Evolutionary conservation across 306 rosid genomes (phyloP), one percentile per base, ranked within the genome.

Genomic region (Hippophae tibetana): DNA sequence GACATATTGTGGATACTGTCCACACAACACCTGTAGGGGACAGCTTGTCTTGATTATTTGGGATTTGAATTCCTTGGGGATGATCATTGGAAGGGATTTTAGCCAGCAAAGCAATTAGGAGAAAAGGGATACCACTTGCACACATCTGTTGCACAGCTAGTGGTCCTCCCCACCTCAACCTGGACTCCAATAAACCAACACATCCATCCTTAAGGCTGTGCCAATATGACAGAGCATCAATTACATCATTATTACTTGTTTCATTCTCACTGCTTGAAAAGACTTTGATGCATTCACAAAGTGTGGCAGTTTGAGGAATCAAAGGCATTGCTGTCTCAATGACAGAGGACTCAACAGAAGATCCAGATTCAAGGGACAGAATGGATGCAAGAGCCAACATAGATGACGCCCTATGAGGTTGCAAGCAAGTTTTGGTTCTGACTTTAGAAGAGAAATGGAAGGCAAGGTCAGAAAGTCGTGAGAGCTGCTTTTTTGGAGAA

Each of bases 351-450:
- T 77, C 96, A 52, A 81, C 85, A 54, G 83, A 71, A 60, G 85
- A 60, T 59, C 87, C 96, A 48, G 79, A 70, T 69, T 90, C 98
- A 41, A 90, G 98, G 58, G 84, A 74, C 47, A 87, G 74, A 78
- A 90, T 76, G 66, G 98, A 85, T 43, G 96, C 84, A 66, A 87
- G 77, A 69, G 98, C 95, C 78, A 87, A 65, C 87, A 90, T 85
- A 62, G 92, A 86, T 46, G 96, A 74, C 50, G 87, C 83, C 69
- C 63, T 57, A 72, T 76, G 94, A 75, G 80, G 70, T 70, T 74
- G 89, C 52, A 60, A 57, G 54, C 76, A 72, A 71, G 70, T 41
- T 31, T 65, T 85, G 61, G 74, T 61, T 73, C 74, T 79, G 53
- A 85, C 89, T 47, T 82, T 87, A 55, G 81, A 74, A 73, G 85